These are phyloP conservation scores for Fusarium sp. DNA, from an alignment of 2,329 filamentous ascomycete species.

Conservation along the genomic window DNA sequence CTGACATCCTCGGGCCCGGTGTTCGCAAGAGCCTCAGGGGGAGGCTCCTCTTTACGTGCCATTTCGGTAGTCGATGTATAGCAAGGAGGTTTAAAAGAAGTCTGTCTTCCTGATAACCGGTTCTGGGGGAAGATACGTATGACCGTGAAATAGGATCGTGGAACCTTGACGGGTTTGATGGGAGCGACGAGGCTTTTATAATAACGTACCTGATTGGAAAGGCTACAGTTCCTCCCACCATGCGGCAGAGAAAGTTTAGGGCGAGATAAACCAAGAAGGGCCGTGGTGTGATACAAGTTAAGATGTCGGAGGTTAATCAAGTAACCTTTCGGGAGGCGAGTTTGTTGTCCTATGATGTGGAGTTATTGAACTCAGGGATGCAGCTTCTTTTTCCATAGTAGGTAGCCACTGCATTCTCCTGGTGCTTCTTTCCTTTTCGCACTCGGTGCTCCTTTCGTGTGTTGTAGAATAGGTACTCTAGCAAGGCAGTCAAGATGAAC, in stretches of 20 bases:
- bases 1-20: background rate
- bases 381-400: background rate
- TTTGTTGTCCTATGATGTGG: background rate
- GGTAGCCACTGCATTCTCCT: no score
- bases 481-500: background rate
- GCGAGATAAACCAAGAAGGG: background rate
- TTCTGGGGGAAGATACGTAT: background rate
- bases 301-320: slow-evolving; percentile 1
- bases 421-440: no score
- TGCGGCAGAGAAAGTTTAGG: background rate
- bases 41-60: background rate
- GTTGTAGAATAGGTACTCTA: background rate
- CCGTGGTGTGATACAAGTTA: background rate
- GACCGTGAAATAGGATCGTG: no score
- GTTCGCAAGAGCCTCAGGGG: background rate
- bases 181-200: background rate
- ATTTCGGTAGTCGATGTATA: background rate
- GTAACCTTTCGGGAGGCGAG: slow-evolving; percentile 3
- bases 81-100: background rate
- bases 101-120: no score
- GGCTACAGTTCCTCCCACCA: background rate
- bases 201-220: background rate
- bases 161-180: background rate
- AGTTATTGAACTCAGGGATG: background rate
- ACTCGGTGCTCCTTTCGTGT: background rate